Evolutionary conservation across 495 filamentous ascomycete genomes (phyloP), one percentile per base, ranked within the genome.

Genomic region (Penicillium ucsense): DNA sequence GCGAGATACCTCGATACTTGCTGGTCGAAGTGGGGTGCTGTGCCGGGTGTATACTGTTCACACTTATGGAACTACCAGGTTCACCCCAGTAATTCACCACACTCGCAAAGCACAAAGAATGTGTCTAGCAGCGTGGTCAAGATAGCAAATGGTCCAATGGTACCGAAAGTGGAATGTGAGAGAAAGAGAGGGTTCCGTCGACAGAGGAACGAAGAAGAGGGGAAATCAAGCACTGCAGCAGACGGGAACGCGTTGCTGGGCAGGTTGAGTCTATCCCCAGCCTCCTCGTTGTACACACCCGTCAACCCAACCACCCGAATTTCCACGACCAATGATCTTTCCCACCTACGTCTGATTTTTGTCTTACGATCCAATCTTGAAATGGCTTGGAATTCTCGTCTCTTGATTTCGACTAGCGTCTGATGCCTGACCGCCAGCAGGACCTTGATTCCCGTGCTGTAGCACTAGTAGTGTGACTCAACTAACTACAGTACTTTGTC

Each of bases 281-380:
- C 67, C 67, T 64, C 69, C 63, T 49, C 20, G 20, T 20, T 20
- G 20, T 20, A 20, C 20, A 20, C 20, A 20, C 53, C 53, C 45
- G 46, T 48, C 59, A 57, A 61, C 64, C 68, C 70, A 73, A 69
- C 70, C 70, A 69, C 70, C 70, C 60, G 48, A 67, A 65, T 73
- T 73, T 46, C 38, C 50, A 33, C 49, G 43, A 42, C 56, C 56
- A 58, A 58, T 59, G 41, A 43, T 43, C 41, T 43, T 20, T 32
- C 41, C 12, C 11, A 33, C 54, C 38, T 35, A 8, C 41, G 32
- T 43, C 20, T 20, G 20, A 20, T 20, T 20, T 20, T 20, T 20
- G 20, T 20, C 20, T 20, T 20, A 20, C 20, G 20, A 20, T 20
- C 20, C 20, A 20, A 20, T 20, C 20, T 20, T 20, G 20, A 20